A percentile compares a stretch with the other conserved stretches of the same genome.
Evolutionary conservation across 805 yeast species (phyloP).

Genomic region (Kodamaea hsintzibuensis): DNA sequence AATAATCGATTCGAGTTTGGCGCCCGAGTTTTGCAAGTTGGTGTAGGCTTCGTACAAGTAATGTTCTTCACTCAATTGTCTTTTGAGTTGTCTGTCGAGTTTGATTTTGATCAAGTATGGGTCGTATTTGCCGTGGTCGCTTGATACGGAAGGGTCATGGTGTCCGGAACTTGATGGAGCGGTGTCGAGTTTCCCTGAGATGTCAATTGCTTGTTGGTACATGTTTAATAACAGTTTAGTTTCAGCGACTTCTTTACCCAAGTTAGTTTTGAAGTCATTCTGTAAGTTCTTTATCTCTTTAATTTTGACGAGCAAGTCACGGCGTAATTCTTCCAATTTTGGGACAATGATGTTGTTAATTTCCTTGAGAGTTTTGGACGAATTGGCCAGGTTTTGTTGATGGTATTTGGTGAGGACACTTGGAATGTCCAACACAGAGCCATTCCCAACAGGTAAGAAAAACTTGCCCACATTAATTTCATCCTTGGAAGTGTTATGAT

Average conservation of each 20-base stretch:
- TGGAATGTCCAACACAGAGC: constrained; percentile 83
- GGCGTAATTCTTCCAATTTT: constrained; percentile 54
- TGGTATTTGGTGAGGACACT: constrained; percentile 56
- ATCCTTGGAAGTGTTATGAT: constrained; percentile 21
- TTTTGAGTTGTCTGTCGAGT: constrained; percentile 74
- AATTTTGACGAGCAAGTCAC: constrained; percentile 80
- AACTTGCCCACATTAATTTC: constrained; percentile 42
- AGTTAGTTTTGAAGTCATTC: constrained; percentile 80
- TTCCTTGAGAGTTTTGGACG: constrained; percentile 49
- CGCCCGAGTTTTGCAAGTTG: constrained; percentile 84
- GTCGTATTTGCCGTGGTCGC: constrained; percentile 56
- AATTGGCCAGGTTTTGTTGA: constrained; percentile 38
- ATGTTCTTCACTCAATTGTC: constrained; percentile 80
- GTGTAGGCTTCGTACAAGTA: constrained; percentile 84
- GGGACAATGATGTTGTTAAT: constrained; percentile 51
- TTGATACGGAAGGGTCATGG: background rate
- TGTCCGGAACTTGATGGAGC: constrained; percentile 14
- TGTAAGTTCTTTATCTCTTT: constrained; percentile 82
- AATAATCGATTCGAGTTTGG: constrained; percentile 82
- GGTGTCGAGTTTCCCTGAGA: constrained; percentile 47
- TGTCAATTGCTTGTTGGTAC: constrained; percentile 64
- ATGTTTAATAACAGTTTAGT: constrained; percentile 42
- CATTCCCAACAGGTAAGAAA: constrained; percentile 76
- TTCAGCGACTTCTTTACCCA: constrained; percentile 55
- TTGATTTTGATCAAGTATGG: constrained; percentile 75